Conservation (phyloP, 257 asterid genomes). For the Schizonepeta tenuifolia region DNA sequence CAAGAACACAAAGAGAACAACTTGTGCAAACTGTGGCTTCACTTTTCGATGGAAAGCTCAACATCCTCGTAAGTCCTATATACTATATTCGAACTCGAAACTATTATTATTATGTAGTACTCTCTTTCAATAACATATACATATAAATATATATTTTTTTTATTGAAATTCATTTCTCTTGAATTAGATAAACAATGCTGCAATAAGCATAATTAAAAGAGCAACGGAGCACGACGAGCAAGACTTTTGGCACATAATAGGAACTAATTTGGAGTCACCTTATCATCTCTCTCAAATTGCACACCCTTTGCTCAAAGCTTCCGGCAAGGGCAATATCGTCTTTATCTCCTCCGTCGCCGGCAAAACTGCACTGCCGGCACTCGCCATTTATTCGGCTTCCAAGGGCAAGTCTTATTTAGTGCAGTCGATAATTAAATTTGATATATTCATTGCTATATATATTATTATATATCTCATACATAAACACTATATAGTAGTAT, state of each 20-base stretch:
- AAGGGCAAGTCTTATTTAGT: conserved; percentile 36
- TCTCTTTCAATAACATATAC: too few species aligned
- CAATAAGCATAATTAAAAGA: conserved; percentile 37
- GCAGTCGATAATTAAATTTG: too few species aligned
- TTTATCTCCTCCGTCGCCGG: conserved; percentile 53
- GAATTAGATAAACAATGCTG: conserved; percentile 52
- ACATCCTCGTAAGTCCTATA: conserved; percentile 51
- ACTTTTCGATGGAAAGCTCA: conserved; percentile 52
- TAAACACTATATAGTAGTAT: too few species aligned
- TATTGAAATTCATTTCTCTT: too few species aligned
- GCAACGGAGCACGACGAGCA: conserved; percentile 42
- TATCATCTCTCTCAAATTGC: conserved; percentile 53
- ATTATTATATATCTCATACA: too few species aligned
- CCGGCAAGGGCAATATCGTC: conserved; percentile 50
- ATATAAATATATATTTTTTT: too few species aligned
- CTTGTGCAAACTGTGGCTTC: conserved; percentile 51
- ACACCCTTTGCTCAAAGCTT: conserved; percentile 49
- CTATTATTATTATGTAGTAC: too few species aligned
- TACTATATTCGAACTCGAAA: too few species aligned
- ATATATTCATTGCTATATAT: too few species aligned
- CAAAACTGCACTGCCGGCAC: conserved; percentile 37
- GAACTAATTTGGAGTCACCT: conserved; percentile 52
- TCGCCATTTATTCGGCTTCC: conserved; percentile 44
- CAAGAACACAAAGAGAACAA: conserved; percentile 44
- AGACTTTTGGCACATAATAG: conserved; percentile 46